Base-by-base conservation (phyloP, 768 basidiomycete genomes). In the Coprinopsis strossmayeri region DNA sequence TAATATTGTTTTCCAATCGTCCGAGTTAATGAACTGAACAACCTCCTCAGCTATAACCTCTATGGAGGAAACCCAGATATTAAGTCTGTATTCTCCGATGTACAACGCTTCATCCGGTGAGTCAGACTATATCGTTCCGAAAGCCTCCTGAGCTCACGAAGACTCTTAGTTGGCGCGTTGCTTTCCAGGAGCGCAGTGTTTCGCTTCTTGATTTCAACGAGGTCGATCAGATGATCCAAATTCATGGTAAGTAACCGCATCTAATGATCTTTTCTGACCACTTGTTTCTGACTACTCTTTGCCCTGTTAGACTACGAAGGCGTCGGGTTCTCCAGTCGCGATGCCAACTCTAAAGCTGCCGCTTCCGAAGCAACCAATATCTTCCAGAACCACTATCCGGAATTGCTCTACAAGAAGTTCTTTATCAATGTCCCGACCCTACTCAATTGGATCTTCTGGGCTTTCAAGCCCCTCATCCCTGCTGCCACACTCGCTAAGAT, bases 381-480 rank as follows among this genome's bases (percentile, higher is more conserved):
- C 57, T 91, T 91, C 67, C 71, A 77, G 48, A 72, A 71, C 52
- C 79, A 91, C 61, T 91, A 91, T 58, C 89, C 89, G 0, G 88
- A 91, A 61, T 72, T 90, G 50, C 67, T 91, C 84, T 73, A 77
- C 57, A 76, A 74, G 60, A 91, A 91, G 61, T 87, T 82, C 68
- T 91, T 91, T 59, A 72, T 91, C 58, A 88, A 87, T 57, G 87
- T 91, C 11, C 89, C 89, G 0, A 76, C 77, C 1, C 57, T 87
- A 49, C 71, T 90, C 55, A 76, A 81, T 34, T 91, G 88, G 87
- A 74, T 91, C 51, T 91, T 88, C 68, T 91, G 88, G 88, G 54
- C 72, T 13, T 90, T 91, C 73, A 91, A 84, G 60, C 75, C 87
- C 0, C 60, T 91, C 53, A 61, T 91, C 12, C 77, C 88, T 1